Base-by-base conservation (phyloP, 2,329 filamentous ascomycete species). In the Neonectria magnoliae region DNA sequence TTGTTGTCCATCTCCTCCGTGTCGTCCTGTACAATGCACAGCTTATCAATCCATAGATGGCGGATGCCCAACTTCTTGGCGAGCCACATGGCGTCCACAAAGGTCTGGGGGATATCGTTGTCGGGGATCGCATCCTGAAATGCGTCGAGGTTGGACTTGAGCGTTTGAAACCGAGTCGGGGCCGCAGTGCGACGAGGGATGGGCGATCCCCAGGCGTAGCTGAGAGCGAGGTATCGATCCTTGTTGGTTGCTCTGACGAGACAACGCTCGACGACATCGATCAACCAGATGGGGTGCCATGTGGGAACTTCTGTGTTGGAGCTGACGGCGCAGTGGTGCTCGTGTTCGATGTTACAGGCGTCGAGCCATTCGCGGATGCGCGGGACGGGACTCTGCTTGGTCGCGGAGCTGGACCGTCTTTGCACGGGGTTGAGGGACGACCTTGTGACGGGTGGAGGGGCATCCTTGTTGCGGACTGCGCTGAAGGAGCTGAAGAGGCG, bases 11-110 rank as follows among this genome's bases (percentile, higher is more conserved):
- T 77, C 64, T 81, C 78, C 20, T 72, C 71, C 13, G 76, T 73
- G 59, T 83, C 80, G 58, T 83, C 81, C 68, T 85, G 83, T 5
- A 81, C 76, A 60, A 83, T 81, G 57, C 81, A 83, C 52, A 83
- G 74, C 36, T 78, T 76, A 65, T 85, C 83, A 36, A 84, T 79
- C 83, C 83, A 85, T 20, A 85, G 73, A 60, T 81, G 78, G 2
- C 78, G 78, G 22, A 82, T 75, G 1, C 79, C 79, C 11, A 84
- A 73, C 71, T 82, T 82, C 65, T 77, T 79, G 25, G 80, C 75
- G 20, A 83, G 70, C 78, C 80, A 81, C 65, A 83, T 81, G 63
- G 81, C 81, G 64, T 83, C 81, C n/a, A 78, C 60, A 58, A 83
- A 79, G 5, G 81, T 81, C 56, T 79, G 76, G 38, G 80, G 81